Percentiles rank a stretch among this genome's conserved stretches.
These are phyloP conservation scores for Podospora pseudopauciseta DNA, from an alignment of 495 filamentous ascomycete genomes.

Conservation along the genomic window DNA sequence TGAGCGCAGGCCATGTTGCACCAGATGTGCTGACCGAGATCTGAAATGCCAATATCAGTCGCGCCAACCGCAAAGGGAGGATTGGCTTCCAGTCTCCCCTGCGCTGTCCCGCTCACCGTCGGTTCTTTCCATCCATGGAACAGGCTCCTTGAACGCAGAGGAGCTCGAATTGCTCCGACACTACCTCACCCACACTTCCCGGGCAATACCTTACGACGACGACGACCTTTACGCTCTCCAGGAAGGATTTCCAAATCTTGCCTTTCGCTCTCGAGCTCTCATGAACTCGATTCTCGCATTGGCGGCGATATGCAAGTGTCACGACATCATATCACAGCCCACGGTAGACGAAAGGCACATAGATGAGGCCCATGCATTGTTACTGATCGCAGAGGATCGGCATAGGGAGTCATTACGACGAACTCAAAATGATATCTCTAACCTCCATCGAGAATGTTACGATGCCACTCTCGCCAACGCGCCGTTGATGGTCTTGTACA, in stretches of 20 bases:
- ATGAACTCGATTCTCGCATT: not conserved
- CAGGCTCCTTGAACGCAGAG: not conserved
- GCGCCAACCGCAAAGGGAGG: not conserved
- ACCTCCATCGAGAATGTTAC: constrained; percentile 14
- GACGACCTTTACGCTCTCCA: not conserved
- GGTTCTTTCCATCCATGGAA: not conserved
- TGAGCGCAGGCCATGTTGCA: not conserved
- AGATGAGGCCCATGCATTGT: not conserved
- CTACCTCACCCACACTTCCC: not conserved
- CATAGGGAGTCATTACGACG: not conserved
- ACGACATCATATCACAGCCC: not conserved
- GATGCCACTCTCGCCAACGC: constrained; percentile 44
- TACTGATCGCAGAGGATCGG: not conserved
- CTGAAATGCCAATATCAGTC: not conserved
- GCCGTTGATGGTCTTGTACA: constrained; percentile 47
- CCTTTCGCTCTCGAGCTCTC: not conserved
- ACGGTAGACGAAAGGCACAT: not conserved
- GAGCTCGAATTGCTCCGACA: not conserved
- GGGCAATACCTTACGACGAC: not conserved
- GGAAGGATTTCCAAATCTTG: not conserved
- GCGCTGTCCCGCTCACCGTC: not conserved
- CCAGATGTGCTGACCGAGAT: not conserved
- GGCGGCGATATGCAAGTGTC: not conserved
- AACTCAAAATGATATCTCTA: not conserved
- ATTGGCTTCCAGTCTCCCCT: not conserved